Evolutionary conservation across 441 rosid genomes (phyloP), one percentile per base, ranked within the genome.

Genomic region (Arabidopsis hybrid): DNA sequence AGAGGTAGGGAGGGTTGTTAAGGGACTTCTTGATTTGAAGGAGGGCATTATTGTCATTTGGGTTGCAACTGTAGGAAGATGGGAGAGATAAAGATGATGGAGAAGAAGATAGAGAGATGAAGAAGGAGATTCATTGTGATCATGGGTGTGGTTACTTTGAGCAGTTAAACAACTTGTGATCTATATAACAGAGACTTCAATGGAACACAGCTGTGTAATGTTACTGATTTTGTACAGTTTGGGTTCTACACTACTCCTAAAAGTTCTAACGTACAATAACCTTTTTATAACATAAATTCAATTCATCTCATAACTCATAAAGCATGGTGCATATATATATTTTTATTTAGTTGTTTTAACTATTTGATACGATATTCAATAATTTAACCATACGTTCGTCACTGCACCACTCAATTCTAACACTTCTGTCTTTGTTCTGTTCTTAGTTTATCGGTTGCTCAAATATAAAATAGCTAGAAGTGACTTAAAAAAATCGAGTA

Each of bases 1-100:
- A 78, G 43, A 89, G 80, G n/a, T 79, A 60, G 43, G 80, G 86
- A 35, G 92, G 93, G 78, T 90, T 75, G 76, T 85, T 86, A 1
- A 89, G 75, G 53, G 82, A 64, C 53, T 74, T 36, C 73, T 88
- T 89, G 80, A 88, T 86, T 7, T 82, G 73, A 46, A 89, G 79
- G 29, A 91, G 89, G 55, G 80, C 85, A 11, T 64, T 65, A 42
- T 86, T 83, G 78, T 91, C 97, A 11, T 50, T 29, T 17, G 82
- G 56, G 60, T 80, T 71, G 86, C 90, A 88, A 39, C 50, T 77
- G 21, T 72, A 68, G 12, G 63, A 82, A 78, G 34, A 71, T 49
- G 74, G 63, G 81, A 66, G 61, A 69, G 35, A 74, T 72, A 5
- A 58, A 72, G 61, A 60, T 49, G 38, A 59, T 18, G 36, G 43